A percentile compares a stretch with the other conserved stretches of the same genome.
phyloP scores from a whole-genome alignment of 352 stramenopile genomes.

The Aphanomyces stellatus region DNA sequence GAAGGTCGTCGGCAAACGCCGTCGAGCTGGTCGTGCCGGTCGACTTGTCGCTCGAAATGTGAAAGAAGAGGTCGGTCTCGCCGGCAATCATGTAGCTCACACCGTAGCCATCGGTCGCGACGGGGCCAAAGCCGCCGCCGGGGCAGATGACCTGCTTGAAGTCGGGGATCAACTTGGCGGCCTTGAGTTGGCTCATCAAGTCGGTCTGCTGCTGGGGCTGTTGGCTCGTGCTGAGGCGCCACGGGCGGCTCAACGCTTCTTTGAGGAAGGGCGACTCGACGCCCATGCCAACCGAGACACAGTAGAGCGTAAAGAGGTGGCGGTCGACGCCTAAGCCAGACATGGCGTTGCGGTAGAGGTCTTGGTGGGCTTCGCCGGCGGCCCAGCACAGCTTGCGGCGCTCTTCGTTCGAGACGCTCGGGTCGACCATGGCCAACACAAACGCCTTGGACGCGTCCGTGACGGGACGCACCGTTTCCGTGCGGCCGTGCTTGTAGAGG shows the following conservation, averaged over 20 bases:
- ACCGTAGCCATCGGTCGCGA: slow-evolving; percentile 85
- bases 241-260: slow-evolving; percentile 71
- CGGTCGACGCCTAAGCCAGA: slow-evolving; percentile 90
- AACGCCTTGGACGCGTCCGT: slow-evolving; percentile 87
- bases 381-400: slow-evolving; percentile 79
- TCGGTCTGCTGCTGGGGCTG: slow-evolving; percentile 85
- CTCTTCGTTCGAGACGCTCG: slow-evolving; percentile 55
- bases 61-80: slow-evolving; percentile 85
- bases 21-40: slow-evolving; percentile 61
- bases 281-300: slow-evolving; percentile 75
- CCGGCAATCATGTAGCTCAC: slow-evolving; percentile 88
- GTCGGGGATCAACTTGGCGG: slow-evolving; percentile 70
- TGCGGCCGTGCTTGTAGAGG: slow-evolving; percentile 93
- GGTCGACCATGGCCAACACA: slow-evolving; percentile 75
- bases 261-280: slow-evolving; percentile 86
- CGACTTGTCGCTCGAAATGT: slow-evolving; percentile 85
- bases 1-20: slow-evolving; percentile 71
- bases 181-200: slow-evolving; percentile 14
- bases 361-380: slow-evolving; percentile 85
- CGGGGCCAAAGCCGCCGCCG: slow-evolving; percentile 83
- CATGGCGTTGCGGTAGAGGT: slow-evolving; percentile 87
- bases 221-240: slow-evolving; percentile 84
- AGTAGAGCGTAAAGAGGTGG: slow-evolving; percentile 94
- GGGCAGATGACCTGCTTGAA: slow-evolving; percentile 50
- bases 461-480: slow-evolving; percentile 87